phyloP scores from a whole-genome alignment of 179 eudicot genomes.

The Pouteria campechiana region DNA sequence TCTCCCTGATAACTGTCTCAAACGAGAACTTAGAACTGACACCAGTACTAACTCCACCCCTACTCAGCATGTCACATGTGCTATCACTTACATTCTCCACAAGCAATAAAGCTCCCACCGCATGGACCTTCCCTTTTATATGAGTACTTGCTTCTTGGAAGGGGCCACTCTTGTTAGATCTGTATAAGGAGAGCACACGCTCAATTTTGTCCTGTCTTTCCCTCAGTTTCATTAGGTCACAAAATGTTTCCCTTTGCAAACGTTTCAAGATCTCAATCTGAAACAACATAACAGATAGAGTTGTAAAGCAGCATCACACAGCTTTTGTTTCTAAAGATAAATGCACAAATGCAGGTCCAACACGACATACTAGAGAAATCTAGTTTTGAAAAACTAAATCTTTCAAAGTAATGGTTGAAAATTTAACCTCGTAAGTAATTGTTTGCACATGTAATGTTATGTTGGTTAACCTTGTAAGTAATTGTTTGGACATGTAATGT shows the following conservation, averaged over 20 bases:
- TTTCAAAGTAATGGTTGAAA: too few species aligned
- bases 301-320: constrained; percentile 39
- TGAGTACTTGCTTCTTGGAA: constrained; percentile 65
- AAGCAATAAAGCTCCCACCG: constrained; percentile 43
- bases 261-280: constrained; percentile 97
- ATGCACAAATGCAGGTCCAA: too few species aligned
- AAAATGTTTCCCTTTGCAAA: constrained; percentile 86
- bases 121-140: constrained; percentile 71
- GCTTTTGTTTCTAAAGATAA: too few species aligned
- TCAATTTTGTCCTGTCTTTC: constrained; percentile 95
- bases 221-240: constrained; percentile 90
- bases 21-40: constrained; percentile 50
- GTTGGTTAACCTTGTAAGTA: too few species aligned
- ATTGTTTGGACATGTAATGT: too few species aligned
- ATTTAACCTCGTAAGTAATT: too few species aligned
- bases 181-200: constrained; percentile 45
- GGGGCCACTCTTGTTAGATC: constrained; percentile 52
- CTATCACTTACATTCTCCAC: constrained; percentile 34
- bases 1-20: constrained; percentile 51
- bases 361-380: too few species aligned
- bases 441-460: too few species aligned
- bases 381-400: too few species aligned
- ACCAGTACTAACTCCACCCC: constrained; percentile 61
- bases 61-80: constrained; percentile 31
- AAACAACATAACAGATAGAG: constrained; percentile 29